Base-by-base conservation (phyloP, 495 filamentous ascomycete genomes). In the Copromyces sp. region DNA sequence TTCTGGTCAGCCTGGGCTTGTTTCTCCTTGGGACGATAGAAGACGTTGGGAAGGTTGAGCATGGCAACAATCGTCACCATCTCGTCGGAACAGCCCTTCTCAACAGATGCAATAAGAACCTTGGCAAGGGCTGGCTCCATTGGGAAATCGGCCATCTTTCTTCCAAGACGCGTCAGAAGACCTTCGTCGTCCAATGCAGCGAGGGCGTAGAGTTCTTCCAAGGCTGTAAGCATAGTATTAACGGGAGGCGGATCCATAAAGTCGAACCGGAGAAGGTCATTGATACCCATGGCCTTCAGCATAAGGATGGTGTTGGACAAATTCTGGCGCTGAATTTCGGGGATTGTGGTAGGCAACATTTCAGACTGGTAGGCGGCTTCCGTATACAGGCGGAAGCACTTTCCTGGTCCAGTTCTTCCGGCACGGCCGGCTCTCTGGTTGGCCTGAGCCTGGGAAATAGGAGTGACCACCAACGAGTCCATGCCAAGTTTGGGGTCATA, bases 271-370 rank as follows among this genome's bases (percentile, higher is more conserved):
- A 99, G 88, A 4, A 99, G 85, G 77, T 99, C 95, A 76, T 98
- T 98, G 79, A 99, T 98, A 4, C 95, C 95, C 95, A 98, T 98
- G 2, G 95, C 95, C 81, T 99, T 99, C 39, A 99, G 87, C 94
- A 98, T 97, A 38, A 99, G 89, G 81, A 99, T 98, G 3, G 95
- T 98, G 71, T 91, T 88, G 0, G 92, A 91, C n/a, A 99, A 81
- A 76, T 98, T 98, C 79, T 97, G 94, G 9, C 95, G 88, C 77
- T 99, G 95, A 69, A 99, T 99, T 77, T 98, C 96, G 11, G 95
- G 95, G 71, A 98, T 94, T 0, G 93, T 93, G 0, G 94, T 97
- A 1, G 95, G 96, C 45, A 98, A 84, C 95, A 99, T 98, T 82
- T 99, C 95, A 6, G 91, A 95, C 75, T 98, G 93, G 81, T 93